Evolutionary conservation across 768 basidiomycete genomes (phyloP), one percentile per base, ranked within the genome.

Genomic region (Tricholoma flavovirens): DNA sequence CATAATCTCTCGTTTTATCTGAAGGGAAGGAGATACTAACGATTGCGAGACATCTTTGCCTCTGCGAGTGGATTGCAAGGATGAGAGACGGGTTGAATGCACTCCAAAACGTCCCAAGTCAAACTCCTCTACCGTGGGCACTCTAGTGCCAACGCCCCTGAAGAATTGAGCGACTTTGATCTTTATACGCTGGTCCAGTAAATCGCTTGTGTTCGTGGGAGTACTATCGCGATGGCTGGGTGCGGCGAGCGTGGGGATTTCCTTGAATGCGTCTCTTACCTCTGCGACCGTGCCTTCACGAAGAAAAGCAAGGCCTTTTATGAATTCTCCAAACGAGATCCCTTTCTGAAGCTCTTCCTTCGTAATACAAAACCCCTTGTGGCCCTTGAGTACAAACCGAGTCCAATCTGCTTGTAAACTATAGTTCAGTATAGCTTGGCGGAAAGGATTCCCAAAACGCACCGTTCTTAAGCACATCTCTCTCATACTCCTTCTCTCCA

Each of bases 281-380:
- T 61, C n/a, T 64, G 49, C 2, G 62, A 52, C 32, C 62, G 57
- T 26, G 51, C 62, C 32, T 62, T 62, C 43, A 57, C 56, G 56
- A 66, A 62, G 49, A 64, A 42, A 17, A 19, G 6, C 6, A 17
- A 75, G 60, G 0, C 74, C 73, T 1, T 61, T 49, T 52, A 65
- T 69, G 56, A 71, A 68, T 43, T 69, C 60, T 4, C 69, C 64
- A 10, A 67, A 69, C 0, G 68, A 62, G 56, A 74, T 70, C 0
- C 75, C 75, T 11, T 63, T 58, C 19, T 64, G 57, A n/a, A 71
- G 57, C 53, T 77, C 74, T 15, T 72, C 69, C 36, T 69, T 70
- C 7, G 73, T 72, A 7, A 77, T 62, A 5, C 64, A 53, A 56
- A 78, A 77, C 21, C 77, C 76, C 57, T 75, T 74, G 29, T 75